Evolutionary conservation across 1,139 yeast genomes (phyloP).

Genomic region (Yamadazyma dushanensis): DNA sequence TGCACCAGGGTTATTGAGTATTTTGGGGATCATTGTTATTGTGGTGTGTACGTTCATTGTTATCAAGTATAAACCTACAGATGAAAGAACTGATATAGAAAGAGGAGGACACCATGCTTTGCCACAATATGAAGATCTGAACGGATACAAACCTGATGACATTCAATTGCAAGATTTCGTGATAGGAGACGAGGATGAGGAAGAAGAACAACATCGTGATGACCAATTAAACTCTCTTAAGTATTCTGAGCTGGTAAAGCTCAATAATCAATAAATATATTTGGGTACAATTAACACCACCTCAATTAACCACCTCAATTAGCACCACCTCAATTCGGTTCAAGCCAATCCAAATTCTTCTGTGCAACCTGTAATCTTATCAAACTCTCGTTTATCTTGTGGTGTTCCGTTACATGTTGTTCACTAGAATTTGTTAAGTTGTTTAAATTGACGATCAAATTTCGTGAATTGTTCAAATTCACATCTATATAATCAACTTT

Average conservation of each 20-base stretch:
- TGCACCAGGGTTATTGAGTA: slow-evolving; percentile 67
- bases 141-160: slow-evolving; percentile 17
- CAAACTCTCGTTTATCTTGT: slow-evolving; percentile 29
- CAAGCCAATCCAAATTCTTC: slow-evolving; percentile 34
- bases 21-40: slow-evolving; percentile 68
- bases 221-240: slow-evolving; percentile 13
- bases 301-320: not conserved
- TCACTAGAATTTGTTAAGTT: slow-evolving; percentile 18
- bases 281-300: not conserved
- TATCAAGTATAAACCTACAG: slow-evolving; percentile 46
- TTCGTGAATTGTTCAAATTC: slow-evolving; percentile 45
- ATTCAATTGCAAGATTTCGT: slow-evolving; percentile 27
- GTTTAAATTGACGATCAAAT: slow-evolving; percentile 34
- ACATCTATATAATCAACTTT: slow-evolving; percentile 47
- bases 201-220: slow-evolving; percentile 4
- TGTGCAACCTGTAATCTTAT: slow-evolving; percentile 26
- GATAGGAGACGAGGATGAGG: slow-evolving; percentile 26
- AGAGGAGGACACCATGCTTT: slow-evolving; percentile 9
- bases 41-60: slow-evolving; percentile 65
- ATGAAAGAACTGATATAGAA: slow-evolving; percentile 5
- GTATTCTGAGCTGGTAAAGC: slow-evolving; percentile 5
- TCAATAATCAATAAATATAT: not conserved
- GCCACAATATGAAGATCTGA: slow-evolving; percentile 18
- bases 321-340: not conserved
- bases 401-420: slow-evolving; percentile 20